Evolutionary conservation across 2,329 filamentous ascomycete species (phyloP).

Genomic region (Alternaria incomplexa): DNA sequence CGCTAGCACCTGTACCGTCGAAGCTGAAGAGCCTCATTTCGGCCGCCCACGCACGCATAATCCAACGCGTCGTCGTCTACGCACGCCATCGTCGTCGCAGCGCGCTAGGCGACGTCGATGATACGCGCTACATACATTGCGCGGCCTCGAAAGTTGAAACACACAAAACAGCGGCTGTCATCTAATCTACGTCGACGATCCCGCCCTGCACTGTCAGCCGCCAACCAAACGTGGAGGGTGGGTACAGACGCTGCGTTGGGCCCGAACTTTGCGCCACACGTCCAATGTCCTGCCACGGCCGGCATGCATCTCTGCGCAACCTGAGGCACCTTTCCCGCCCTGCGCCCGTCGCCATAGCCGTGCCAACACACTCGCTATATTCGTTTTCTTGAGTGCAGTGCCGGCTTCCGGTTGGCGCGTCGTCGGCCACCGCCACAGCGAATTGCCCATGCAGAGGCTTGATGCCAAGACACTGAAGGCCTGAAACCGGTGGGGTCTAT

Average conservation of each 20-base stretch:
- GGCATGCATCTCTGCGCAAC: no score
- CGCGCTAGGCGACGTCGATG: not conserved
- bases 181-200: conserved; percentile 11
- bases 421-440: conserved; percentile 12
- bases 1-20: not conserved
- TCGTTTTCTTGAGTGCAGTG: not conserved
- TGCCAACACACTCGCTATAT: not conserved
- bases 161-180: conserved; percentile 6
- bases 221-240: not conserved
- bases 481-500: conserved; percentile 31
- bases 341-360: not conserved
- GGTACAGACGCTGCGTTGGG: not conserved
- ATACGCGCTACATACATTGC: conserved; percentile 7
- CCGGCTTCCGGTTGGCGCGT: not conserved
- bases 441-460: conserved; percentile 6
- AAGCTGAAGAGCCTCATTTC: conserved; percentile 1
- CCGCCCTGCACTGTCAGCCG: not conserved
- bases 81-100: not conserved
- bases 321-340: not conserved
- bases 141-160: conserved; percentile 8
- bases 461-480: conserved; percentile 24
- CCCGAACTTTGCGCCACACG: not conserved
- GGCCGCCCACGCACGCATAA: not conserved
- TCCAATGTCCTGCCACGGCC: no score
- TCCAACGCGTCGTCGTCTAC: conserved; percentile 6